Base-by-base conservation (phyloP, 306 rosid species). In the Pterocarpus macrocarpus region DNA sequence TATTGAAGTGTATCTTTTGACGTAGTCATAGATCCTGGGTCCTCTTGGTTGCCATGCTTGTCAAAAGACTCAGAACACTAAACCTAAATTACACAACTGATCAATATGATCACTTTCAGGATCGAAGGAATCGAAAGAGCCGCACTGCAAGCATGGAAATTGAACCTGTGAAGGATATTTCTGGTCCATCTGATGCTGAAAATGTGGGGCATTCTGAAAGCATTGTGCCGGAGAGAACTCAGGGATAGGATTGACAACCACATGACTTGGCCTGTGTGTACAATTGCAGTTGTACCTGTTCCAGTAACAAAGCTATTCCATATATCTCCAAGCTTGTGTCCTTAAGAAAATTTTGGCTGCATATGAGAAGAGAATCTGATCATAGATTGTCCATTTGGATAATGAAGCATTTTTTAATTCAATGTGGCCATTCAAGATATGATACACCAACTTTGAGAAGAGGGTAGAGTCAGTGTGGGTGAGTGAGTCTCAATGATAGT, bases 121-220 rank as follows among this genome's bases (percentile, higher is more conserved):
- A 95, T 86, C 92, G 98, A 80, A 88, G 98, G 84, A 93, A 89
- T 66, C 84, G 97, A 77, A 93, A 82, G 88, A 91, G 90, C 87
- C 85, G 90, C 14, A 79, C 91, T 68, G 63, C 82, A 36, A 95
- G 91, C 91, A 82, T 87, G 86, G 99, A 93, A 73, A 91, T 90
- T 8, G 99, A 95, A 69, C 77, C 90, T 2, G 49, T 80, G 82
- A 90, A 90, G 84, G 98, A 94, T 68, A 49, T 71, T 73, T 61
- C 92, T 38, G 86, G 80, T 80, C 81, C 89, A 82, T 81, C 88
- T 65, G 89, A 87, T 33, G 72, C 71, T 10, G 87, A 87, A 84
- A 82, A 87, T 82, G 72, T 17, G 4, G 90, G 55, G 35, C 86
- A 86, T 65, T 64, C 86, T 5, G 84, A 79, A 82, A 88, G 76